Evolutionary conservation across 1,284 basidiomycete species (phyloP).

Genomic region (Schizophyllum commune): DNA sequence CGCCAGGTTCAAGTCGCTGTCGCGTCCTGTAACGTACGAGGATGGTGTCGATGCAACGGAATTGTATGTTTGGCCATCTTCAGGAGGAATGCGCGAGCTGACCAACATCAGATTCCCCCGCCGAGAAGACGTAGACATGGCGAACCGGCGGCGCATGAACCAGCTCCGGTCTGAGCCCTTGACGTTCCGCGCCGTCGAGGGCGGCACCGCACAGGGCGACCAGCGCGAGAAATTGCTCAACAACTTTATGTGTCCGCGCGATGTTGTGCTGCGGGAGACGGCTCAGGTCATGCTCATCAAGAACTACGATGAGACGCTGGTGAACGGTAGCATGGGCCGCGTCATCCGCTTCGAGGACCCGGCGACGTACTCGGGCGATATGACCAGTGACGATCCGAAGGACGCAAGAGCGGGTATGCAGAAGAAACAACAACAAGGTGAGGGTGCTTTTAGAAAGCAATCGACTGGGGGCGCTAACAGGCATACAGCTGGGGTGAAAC

Average conservation of each 20-base stretch:
- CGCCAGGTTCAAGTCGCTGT: slow-evolving; percentile 50
- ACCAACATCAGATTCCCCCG: slow-evolving; percentile 62
- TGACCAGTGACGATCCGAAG: slow-evolving; percentile 1
- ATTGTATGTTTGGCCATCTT: slow-evolving; percentile 37
- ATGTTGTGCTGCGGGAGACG: slow-evolving; percentile 51
- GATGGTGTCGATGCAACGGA: slow-evolving; percentile 82
- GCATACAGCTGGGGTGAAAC: no score
- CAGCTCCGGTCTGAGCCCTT: slow-evolving; percentile 35
- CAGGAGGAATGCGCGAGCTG: neutral
- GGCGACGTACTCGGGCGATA: slow-evolving; percentile 18
- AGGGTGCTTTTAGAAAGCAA: slow-evolving; percentile 24
- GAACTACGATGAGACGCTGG: slow-evolving; percentile 57
- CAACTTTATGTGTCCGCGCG: slow-evolving; percentile 67
- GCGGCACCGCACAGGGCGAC: slow-evolving; percentile 43
- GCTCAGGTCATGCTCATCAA: slow-evolving; percentile 79
- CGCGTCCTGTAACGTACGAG: slow-evolving; percentile 50
- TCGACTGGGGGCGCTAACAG: no score
- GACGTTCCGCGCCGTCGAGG: slow-evolving; percentile 43
- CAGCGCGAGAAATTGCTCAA: slow-evolving; percentile 60
- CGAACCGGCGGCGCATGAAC: slow-evolving; percentile 67
- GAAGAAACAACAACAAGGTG: neutral
- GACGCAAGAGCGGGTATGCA: neutral
- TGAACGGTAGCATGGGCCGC: slow-evolving; percentile 86
- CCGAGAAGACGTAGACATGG: slow-evolving; percentile 84
- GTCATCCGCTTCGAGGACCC: slow-evolving; percentile 66